Evolutionary conservation across 805 yeast genomes (phyloP), one percentile per base, ranked within the genome.

Genomic region (Spathaspora arborariae): DNA sequence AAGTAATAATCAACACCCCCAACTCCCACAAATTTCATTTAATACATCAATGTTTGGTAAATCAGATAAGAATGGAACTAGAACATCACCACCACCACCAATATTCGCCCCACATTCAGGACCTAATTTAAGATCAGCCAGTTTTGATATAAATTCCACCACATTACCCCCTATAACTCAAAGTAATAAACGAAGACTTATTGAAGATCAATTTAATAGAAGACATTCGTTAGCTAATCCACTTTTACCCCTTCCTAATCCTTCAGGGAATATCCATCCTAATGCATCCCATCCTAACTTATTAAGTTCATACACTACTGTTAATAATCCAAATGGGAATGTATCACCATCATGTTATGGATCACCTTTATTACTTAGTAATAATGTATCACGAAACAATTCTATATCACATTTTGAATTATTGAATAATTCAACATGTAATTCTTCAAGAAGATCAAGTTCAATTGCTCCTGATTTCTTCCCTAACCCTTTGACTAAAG

Each of bases 391-490:
- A 15, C 58, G 78, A 49, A 67, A 70, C 52, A 68, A 71, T 50
- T 70, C 75, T 3, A 64, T 72, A 36, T 65, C 74, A 0, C 59
- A 65, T 33, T 66, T 56, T 45, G 66, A 60, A 55, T 52, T 68
- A 41, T 46, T 54, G 44, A 46, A 43, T 36, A 38, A 22, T 39
- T 13, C 20, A 13, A 57, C 58, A 24, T 57, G 60, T 27, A 58
- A 55, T 42, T 61, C 70, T 9, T 58, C 62, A 5, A 37, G 55
- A 20, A 61, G 78, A 53, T 64, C 76, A 45, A 68, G 76, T 6
- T 68, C 75, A 2, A 53, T 70, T 40, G 75, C 74, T 3, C 75
- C 70, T 7, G 78, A 74, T 47, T 58, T 69, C 43, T 72, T 70
- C 59, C 75, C 76, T 5, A 70, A 65, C 50, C 72, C 73, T 8